A percentile compares a stretch with the other conserved stretches of the same genome.
Conservation (phyloP, 2,329 filamentous ascomycete genomes). For the Ophiostoma tasmaniense region DNA sequence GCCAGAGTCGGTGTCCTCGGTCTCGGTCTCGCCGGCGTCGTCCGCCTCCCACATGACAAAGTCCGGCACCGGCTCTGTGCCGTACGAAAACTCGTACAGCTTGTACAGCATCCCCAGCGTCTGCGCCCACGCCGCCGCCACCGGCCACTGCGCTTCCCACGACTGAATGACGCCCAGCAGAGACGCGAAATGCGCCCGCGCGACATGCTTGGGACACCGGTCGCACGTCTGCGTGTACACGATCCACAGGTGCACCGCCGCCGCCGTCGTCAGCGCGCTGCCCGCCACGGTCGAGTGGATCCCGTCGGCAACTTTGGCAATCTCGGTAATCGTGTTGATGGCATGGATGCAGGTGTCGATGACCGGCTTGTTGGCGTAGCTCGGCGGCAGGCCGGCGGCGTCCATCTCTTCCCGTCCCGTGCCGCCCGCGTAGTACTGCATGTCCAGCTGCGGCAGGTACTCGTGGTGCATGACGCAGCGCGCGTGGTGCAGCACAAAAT, state of each 20-base stretch:
- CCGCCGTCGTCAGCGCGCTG: not conserved
- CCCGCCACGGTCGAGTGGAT: not conserved
- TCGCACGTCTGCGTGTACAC: slow-evolving; percentile 14
- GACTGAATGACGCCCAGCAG: not conserved
- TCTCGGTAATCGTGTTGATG: not conserved
- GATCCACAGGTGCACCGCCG: slow-evolving; percentile 11
- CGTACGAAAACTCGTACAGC: slow-evolving; percentile 14
- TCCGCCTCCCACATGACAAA: not conserved
- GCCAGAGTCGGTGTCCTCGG: not conserved
- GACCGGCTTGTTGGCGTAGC: not conserved
- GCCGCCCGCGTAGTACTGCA: slow-evolving; percentile 9
- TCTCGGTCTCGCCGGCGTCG: not conserved
- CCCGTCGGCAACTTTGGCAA: not conserved
- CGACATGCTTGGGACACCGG: slow-evolving; percentile 10
- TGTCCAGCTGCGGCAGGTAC: slow-evolving; percentile 15
- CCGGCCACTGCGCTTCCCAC: slow-evolving; percentile 12
- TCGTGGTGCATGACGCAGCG: slow-evolving; percentile 14
- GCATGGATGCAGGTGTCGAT: not conserved
- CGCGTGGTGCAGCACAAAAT: slow-evolving; percentile 9
- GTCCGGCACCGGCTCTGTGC: slow-evolving; percentile 8
- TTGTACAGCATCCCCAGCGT: slow-evolving; percentile 14
- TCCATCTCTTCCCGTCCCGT: not conserved
- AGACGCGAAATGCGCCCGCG: slow-evolving; percentile 8
- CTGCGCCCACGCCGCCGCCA: slow-evolving; percentile 9
- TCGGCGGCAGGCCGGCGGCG: not conserved